These are phyloP conservation scores for Cadophora sp. DNA, from an alignment of 2,329 filamentous ascomycete species.

Conservation along the genomic window DNA sequence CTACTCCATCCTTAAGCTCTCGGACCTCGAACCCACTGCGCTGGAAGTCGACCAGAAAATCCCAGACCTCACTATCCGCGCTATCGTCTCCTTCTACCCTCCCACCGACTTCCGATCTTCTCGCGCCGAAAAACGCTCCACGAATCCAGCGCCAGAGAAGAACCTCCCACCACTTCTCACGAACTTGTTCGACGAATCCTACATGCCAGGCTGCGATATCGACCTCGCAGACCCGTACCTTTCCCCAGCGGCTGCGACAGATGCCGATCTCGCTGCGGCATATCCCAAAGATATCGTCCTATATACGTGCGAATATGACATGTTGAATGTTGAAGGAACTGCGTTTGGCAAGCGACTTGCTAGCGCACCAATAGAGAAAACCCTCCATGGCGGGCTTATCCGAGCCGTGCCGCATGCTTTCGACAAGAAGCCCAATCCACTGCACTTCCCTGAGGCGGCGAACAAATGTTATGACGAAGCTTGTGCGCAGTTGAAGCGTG, in stretches of 20 bases:
- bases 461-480: constrained; percentile 44
- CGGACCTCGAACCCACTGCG: constrained; percentile 42
- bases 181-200: constrained; percentile 67
- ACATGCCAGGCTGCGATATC: constrained; percentile 54
- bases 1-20: constrained; percentile 40
- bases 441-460: constrained; percentile 48
- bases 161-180: constrained; percentile 65
- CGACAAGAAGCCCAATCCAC: constrained; percentile 70
- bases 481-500: constrained; percentile 40
- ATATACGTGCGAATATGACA: constrained; percentile 70
- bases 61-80: constrained; percentile 56
- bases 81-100: constrained; percentile 67
- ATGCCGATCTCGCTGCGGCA: constrained; percentile 54
- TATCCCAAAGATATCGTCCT: constrained; percentile 62
- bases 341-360: constrained; percentile 65
- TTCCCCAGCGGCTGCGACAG: constrained; percentile 63
- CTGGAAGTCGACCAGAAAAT: constrained; percentile 44
- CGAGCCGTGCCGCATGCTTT: constrained; percentile 67
- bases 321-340: constrained; percentile 67
- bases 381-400: constrained; percentile 64
- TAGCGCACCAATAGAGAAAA: constrained; percentile 56
- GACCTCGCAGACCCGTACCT: constrained; percentile 60
- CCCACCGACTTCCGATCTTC: constrained; percentile 65
- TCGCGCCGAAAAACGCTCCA: constrained; percentile 61
- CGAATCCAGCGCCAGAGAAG: constrained; percentile 60